Conservation (phyloP, 352 stramenopile genomes). For the Phytophthora fragariaefolia region DNA sequence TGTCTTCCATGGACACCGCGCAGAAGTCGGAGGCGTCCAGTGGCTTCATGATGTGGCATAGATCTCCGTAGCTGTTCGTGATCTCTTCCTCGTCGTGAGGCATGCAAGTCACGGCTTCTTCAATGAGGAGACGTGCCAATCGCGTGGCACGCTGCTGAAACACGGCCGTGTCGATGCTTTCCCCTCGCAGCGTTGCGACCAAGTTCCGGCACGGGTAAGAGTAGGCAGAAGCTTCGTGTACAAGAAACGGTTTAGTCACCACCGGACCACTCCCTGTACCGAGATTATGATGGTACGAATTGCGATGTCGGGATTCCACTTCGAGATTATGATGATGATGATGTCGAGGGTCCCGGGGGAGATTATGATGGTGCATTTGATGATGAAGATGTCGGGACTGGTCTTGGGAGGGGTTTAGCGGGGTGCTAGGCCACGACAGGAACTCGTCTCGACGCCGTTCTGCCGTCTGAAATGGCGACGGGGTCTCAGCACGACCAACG, state of each 20-base stretch:
- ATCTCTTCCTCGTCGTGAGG: conserved; percentile 30
- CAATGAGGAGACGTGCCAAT: conserved; percentile 36
- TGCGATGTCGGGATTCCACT: not conserved
- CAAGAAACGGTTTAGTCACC: conserved; percentile 26
- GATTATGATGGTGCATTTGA: not conserved
- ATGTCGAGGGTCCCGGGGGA: conserved; percentile 1
- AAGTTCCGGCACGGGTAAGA: conserved; percentile 39
- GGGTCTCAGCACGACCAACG: not conserved
- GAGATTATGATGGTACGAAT: not conserved
- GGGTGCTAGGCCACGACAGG: not conserved
- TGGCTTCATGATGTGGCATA: conserved; percentile 18
- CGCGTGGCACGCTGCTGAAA: conserved; percentile 33
- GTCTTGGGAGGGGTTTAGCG: not conserved
- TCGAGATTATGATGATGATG: too few relatives aligned
- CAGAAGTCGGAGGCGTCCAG: conserved; percentile 31
- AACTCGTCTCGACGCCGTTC: not conserved
- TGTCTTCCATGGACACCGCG: conserved; percentile 30
- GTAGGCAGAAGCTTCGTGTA: conserved; percentile 35
- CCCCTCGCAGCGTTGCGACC: conserved; percentile 29
- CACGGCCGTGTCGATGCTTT: conserved; percentile 7
- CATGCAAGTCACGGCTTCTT: conserved; percentile 39
- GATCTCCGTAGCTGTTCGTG: conserved; percentile 31
- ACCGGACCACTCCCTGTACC: not conserved
- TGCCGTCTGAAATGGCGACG: not conserved
- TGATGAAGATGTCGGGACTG: not conserved